Conservation (phyloP, 495 filamentous ascomycete genomes). For the Neurospora africana region DNA sequence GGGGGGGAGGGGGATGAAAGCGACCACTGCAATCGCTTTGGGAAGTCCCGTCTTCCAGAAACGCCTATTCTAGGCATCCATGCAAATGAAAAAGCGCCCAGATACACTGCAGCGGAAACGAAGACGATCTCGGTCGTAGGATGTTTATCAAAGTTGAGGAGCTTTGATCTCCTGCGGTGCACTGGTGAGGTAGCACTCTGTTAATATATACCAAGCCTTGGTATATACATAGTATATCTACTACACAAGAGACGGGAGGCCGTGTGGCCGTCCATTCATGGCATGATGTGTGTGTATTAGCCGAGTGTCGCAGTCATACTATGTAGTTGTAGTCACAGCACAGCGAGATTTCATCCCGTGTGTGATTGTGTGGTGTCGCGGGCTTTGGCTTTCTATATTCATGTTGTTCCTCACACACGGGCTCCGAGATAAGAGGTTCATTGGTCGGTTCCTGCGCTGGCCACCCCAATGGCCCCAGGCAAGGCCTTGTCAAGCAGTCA, state of each 20-base stretch:
- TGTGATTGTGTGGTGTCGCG: not conserved
- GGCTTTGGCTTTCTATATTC: not conserved
- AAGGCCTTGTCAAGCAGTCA: not conserved
- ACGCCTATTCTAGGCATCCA: not conserved
- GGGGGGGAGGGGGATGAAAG: not conserved
- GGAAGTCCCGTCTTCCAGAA: not conserved
- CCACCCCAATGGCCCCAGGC: not conserved
- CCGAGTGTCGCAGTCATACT: not conserved
- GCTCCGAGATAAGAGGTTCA: not conserved
- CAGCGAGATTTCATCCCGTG: not conserved
- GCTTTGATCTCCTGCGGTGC: not conserved
- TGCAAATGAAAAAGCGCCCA: not conserved
- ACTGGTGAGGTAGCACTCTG: not conserved
- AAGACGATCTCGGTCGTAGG: not conserved
- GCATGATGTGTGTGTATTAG: not conserved
- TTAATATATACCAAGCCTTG: not conserved
- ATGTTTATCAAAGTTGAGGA: not conserved
- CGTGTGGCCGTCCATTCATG: not conserved
- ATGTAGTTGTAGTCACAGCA: not conserved
- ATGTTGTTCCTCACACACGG: not conserved
- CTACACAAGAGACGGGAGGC: not conserved
- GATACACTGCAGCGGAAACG: not conserved
- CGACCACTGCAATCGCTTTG: not conserved
- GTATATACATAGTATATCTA: not conserved
- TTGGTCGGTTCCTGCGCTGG: not conserved